Evolutionary conservation across 2,329 filamentous ascomycete genomes (phyloP), one percentile per base, ranked within the genome.

Genomic region (Allantophomopsis lycopodina): DNA sequence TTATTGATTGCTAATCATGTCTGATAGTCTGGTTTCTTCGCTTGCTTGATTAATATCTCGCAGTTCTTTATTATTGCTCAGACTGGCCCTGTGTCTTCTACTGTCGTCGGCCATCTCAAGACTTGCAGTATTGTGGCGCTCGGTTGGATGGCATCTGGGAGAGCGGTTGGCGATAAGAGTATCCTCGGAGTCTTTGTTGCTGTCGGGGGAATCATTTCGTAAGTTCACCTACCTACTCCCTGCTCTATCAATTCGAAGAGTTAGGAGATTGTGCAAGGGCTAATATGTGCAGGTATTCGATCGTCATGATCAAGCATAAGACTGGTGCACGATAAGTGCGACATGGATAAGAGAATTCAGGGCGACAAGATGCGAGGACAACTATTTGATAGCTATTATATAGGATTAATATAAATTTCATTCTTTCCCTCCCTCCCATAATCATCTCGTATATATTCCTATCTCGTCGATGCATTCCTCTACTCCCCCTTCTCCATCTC

Each of bases 61-160:
- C 71, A 72, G 52, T 75, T 76, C 46, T 78, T 75, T 54, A 75
- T 78, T 44, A 67, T 76, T 34, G 73, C 70, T 2, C 68, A 74
- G 53, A 72, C 70, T 0, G 75, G 76, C 0, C 71, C 76, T 0
- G 74, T 80, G 4, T 74, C 73, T 7, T 78, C 73, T 48, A 79
- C 76, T 0, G 73, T 81, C 1, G 73, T 80, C 13, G 76, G 75
- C 1, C 75, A 80, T 49, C 60, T 77, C 30, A 80, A 80, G 58
- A 80, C 75, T 0, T 78, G 73, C 48, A 69, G 69, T 5, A 79
- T 80, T 46, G 73, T 79, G n/a, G 66, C 68, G 14, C 56, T 80
- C 4, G 75, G 76, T 21, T 80, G 76, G 76, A 60, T 63, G 41
- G 63, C 60, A 1, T 73, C 68, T 10, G 69, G 72, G 7, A 60